phyloP scores from a whole-genome alignment of 306 rosid genomes.

The Dalbergia cultrata region DNA sequence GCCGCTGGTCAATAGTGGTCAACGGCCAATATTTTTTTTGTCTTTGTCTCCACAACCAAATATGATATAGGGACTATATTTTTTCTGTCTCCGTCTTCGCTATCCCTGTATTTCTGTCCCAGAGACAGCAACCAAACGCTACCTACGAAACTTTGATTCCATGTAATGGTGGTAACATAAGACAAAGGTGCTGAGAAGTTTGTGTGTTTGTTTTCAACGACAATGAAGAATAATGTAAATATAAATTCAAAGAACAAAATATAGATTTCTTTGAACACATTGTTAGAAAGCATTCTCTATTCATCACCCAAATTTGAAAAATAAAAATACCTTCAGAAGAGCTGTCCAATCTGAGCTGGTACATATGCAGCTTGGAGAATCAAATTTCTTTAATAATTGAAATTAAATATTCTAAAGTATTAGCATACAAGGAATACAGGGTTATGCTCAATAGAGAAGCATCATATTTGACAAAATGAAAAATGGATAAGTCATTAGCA shows the following conservation, averaged over 20 bases:
- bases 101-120: no score
- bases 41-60: no score
- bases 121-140: no score
- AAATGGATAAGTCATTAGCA: conserved; percentile 5
- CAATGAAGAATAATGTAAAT: conserved; percentile 9
- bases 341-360: conserved; percentile 89
- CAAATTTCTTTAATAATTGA: conserved; percentile 76
- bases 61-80: no score
- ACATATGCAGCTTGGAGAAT: conserved; percentile 88
- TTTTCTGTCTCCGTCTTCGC: no score
- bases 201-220: not conserved
- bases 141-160: conserved; percentile 31
- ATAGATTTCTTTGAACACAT: conserved; percentile 33
- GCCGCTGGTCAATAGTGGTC: no score
- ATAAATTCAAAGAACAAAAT: conserved; percentile 33
- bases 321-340: conserved; percentile 71
- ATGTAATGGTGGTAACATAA: conserved; percentile 17
- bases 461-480: conserved; percentile 15
- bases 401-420: conserved; percentile 32
- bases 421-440: conserved; percentile 35
- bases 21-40: no score
- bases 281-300: conserved; percentile 35
- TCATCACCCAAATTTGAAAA: not conserved
- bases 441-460: conserved; percentile 36
- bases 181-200: conserved; percentile 10